Percentiles rank a stretch among this genome's conserved stretches.
Evolutionary conservation across 305 asterid genomes (phyloP).

Genomic region (Salvia sclarea): DNA sequence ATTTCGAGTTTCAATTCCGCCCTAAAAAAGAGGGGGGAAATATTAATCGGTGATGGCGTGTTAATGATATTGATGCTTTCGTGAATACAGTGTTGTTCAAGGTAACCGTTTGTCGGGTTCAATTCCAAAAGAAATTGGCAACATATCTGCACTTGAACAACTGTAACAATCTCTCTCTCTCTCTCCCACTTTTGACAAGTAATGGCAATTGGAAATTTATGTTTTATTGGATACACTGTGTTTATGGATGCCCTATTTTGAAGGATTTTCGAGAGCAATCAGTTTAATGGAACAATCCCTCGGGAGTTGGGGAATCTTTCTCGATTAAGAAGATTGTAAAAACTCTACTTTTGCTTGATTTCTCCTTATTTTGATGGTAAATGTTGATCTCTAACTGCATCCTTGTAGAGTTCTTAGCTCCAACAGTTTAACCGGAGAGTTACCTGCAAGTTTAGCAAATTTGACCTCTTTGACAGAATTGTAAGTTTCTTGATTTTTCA

Average conservation of each 20-base stretch:
- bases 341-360: background rate
- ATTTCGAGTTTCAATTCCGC: too few species aligned
- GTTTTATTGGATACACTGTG: background rate
- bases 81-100: conserved; percentile 36
- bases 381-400: too few species aligned
- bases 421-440: conserved; percentile 58
- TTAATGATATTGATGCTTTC: background rate
- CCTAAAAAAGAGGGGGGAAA: too few species aligned
- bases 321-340: conserved; percentile 43
- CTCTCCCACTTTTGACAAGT: background rate
- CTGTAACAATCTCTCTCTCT: conserved; percentile 38
- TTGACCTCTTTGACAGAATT: conserved; percentile 51
- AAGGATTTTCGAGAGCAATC: conserved; percentile 57
- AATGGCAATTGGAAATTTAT: background rate
- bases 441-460: conserved; percentile 53
- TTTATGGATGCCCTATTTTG: background rate
- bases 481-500: conserved; percentile 39
- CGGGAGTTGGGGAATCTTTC: conserved; percentile 52
- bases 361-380: background rate
- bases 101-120: conserved; percentile 64
- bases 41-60: too few species aligned
- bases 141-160: conserved; percentile 48
- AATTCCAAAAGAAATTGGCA: conserved; percentile 53
- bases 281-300: conserved; percentile 58
- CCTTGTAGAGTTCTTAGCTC: conserved; percentile 48